These are phyloP conservation scores for Rusavskia elegans DNA, from an alignment of 495 filamentous ascomycete species.

Conservation along the genomic window DNA sequence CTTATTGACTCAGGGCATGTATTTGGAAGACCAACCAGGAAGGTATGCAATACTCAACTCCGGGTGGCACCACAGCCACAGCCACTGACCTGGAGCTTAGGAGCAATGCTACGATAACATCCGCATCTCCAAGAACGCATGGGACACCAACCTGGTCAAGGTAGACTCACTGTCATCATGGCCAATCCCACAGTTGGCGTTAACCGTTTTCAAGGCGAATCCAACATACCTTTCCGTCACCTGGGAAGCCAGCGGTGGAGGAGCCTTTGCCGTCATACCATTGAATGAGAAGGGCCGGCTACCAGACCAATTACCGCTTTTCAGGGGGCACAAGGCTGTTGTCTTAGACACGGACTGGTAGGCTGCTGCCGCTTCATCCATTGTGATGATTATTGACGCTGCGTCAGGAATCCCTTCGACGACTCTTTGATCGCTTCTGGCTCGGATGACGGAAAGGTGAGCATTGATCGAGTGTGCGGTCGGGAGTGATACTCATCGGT, in stretches of 20 bases:
- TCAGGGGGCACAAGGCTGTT: constrained; percentile 86
- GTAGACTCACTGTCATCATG: constrained; percentile 26
- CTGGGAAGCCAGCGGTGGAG: constrained; percentile 94
- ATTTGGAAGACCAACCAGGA: constrained; percentile 84
- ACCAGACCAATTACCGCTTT: constrained; percentile 85
- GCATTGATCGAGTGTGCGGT: neutral
- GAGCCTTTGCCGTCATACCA: constrained; percentile 93
- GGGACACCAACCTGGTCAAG: constrained; percentile 97
- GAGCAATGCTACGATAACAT: constrained; percentile 96
- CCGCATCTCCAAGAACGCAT: constrained; percentile 87
- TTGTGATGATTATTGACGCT: neutral
- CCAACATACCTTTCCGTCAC: constrained; percentile 93
- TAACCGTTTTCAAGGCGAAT: constrained; percentile 50
- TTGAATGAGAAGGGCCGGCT: constrained; percentile 73
- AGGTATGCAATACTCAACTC: constrained; percentile 37
- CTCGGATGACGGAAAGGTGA: constrained; percentile 86
- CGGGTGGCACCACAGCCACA: constrained; percentile 5
- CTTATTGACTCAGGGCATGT: constrained; percentile 55
- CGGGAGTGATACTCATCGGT: constrained; percentile 8
- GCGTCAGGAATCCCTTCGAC: constrained; percentile 76
- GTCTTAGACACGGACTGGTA: constrained; percentile 98
- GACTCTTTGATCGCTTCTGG: constrained; percentile 83
- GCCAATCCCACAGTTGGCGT: constrained; percentile 14
- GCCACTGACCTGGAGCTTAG: constrained; percentile 20
- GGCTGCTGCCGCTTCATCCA: constrained; percentile 12